These are phyloP conservation scores for Fremontodendron californicum DNA, from an alignment of 345 rosid genomes.

Conservation along the genomic window DNA sequence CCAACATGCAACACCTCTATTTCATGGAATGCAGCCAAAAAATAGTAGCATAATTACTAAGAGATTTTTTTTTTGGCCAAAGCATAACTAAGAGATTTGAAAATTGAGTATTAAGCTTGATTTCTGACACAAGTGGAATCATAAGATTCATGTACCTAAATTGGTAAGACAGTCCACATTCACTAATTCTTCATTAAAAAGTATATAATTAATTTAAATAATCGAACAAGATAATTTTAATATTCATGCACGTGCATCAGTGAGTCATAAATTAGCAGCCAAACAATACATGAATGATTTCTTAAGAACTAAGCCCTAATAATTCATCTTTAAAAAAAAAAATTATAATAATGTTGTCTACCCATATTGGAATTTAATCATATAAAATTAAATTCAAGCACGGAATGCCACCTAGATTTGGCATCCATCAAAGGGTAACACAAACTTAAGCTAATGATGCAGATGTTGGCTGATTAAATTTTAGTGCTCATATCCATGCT, in stretches of 20 bases:
- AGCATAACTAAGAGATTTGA: not conserved
- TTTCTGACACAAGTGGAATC: not conserved
- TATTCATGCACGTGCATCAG: not conserved
- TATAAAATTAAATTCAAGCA: not conserved
- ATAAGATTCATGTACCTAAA: not conserved
- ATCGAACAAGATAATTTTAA: not conserved
- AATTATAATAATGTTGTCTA: not conserved
- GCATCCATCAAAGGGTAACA: not conserved
- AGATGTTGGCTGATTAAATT: not conserved
- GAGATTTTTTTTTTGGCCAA: too few species aligned
- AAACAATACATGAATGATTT: not conserved
- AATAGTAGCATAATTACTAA: not conserved
- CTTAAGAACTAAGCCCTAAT: conserved; percentile 1
- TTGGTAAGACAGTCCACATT: not conserved
- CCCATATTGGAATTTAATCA: not conserved
- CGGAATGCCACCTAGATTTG: conserved; percentile 11
- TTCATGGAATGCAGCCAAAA: too few species aligned
- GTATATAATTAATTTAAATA: not conserved
- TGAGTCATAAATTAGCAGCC: not conserved
- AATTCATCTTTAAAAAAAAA: conserved; percentile 1
- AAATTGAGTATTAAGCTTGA: not conserved
- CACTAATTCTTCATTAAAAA: not conserved
- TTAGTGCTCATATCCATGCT: conserved; percentile 13
- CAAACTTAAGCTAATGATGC: not conserved
- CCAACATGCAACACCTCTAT: too few species aligned